These are phyloP conservation scores for Quercus wislizeni DNA, from an alignment of 306 rosid species.

Conservation along the genomic window DNA sequence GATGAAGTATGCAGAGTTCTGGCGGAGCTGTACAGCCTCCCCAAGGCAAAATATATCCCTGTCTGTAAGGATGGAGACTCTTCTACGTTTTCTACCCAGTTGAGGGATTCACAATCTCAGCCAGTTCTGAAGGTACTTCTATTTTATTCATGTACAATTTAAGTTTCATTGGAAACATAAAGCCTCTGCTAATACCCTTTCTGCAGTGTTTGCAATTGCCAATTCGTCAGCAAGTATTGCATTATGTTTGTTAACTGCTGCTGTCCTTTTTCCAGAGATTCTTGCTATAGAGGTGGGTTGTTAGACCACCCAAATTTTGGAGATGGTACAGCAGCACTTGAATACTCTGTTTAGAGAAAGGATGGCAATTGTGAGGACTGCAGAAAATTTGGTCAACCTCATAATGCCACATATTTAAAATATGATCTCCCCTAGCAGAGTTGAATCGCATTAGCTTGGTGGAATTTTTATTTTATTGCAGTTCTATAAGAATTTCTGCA, in stretches of 20 bases:
- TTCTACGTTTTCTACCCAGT: slow-evolving; percentile 68
- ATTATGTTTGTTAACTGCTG: background rate
- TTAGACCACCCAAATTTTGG: background rate
- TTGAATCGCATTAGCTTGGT: background rate
- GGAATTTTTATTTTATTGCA: background rate
- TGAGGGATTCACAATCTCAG: slow-evolving; percentile 60
- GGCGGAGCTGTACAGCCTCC: slow-evolving; percentile 88
- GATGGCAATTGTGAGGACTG: background rate
- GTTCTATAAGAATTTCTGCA: slow-evolving; percentile 55
- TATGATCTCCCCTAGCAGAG: too few species aligned
- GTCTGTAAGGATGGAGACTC: slow-evolving; percentile 89
- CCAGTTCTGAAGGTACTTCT: slow-evolving; percentile 55
- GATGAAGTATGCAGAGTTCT: slow-evolving; percentile 88
- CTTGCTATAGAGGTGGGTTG: background rate
- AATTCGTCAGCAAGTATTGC: background rate
- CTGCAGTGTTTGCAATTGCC: background rate
- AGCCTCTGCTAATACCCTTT: background rate
- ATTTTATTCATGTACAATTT: background rate
- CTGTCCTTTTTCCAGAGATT: background rate
- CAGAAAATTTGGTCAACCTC: background rate
- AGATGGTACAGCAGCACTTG: background rate
- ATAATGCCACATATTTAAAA: too few species aligned
- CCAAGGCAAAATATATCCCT: slow-evolving; percentile 72
- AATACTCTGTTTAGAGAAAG: slow-evolving; percentile 16
- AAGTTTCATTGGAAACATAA: background rate